Evolutionary conservation across 192 early-diverging fungal species (phyloP), one percentile per base, ranked within the genome.

Genomic region (Backusella australiensis): DNA sequence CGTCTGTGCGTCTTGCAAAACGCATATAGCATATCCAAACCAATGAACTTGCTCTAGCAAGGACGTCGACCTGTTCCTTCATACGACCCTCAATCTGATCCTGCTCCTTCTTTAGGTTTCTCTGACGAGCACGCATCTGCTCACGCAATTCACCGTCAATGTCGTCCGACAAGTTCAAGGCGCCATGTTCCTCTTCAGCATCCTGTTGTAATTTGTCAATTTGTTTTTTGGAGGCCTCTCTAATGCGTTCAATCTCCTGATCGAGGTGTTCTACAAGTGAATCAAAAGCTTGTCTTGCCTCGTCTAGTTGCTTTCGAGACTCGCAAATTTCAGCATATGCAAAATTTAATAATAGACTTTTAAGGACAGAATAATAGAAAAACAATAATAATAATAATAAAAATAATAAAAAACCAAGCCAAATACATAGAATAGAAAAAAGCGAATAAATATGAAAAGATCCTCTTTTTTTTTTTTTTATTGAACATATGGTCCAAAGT

Each of bases 1-100:
- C 93, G 77, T 98, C 93, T 0, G 90, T 81, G 35, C 97, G 80
- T 78, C 96, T 87, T 17, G 88, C 82, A 71, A 91, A 89, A 19
- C 94, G 87, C 93, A 97, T 94, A 71, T 96, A 94, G 77, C 93
- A 92, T 69, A 97, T 93, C 94, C 95, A 97, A 19, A 90, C 89
- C 42, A 96, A 73, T 9, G 88, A 87, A 72, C 90, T 87, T 1
- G 85, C 85, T 67, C 89, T 82, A 69, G 88, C 89, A 74, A 88
- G 73, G 21, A 85, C 83, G 9, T 83, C 86, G 9, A 93, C 70
- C 77, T 92, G 85, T 32, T 78, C 81, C 71, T 88, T 85, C 52
- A 79, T 83, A 39, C 79, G 77, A 21, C 83, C 84, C 74, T 94
- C 90, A 35, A 93, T 86, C 67, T 87, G 86, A n/a, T 68, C 71